Base-by-base conservation (phyloP, 768 basidiomycete species). In the Rhizopogon vinicolor region DNA sequence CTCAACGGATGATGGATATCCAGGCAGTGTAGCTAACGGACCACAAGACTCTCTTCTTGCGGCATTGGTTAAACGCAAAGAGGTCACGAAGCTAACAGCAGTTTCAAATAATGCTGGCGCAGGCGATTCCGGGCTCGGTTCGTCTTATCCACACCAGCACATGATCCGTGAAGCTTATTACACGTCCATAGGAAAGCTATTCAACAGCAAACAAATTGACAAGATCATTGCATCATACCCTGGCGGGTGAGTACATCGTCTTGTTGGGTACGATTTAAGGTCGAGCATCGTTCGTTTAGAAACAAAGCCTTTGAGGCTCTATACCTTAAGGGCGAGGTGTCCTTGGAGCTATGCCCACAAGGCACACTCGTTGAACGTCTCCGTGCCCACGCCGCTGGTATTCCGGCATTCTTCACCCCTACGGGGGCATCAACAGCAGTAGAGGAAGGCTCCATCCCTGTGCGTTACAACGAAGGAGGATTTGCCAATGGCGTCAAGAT, bases 331-430 rank as follows among this genome's bases (percentile, higher is more conserved):
- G 93, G 93, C 52, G 72, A 86, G 60, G 86, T 96, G 56, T 85
- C 87, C 8, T 74, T 95, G 37, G 93, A 96, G 63, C 85, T 96
- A 19, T 90, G 91, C 28, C 93, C 94, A 3, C 93, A 97, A 72
- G 93, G 93, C 9, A 94, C 92, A 13, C 83, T 97, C 43, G 85
- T 87, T 14, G 93, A 94, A 65, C 86, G 93, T 55, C 77, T 94
- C 57, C 87, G 93, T 37, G 89, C 93, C 7, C 89, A 91, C 55
- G 93, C 91, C 8, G 89, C 91, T 10, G 93, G 93, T 50, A 92
- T 93, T 57, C 93, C 93, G 16, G 92, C 88, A n/a, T 93, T 97
- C 76, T 95, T 78, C 72, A 96, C 91, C 5, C 93, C 93, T 14
- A 93, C 93, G 0, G 93, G 94, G 14, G 90, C 91, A 7, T 81